A percentile compares a stretch with the other conserved stretches of the same genome.
Conservation (phyloP, 768 basidiomycete genomes). For the Mycena crocata region DNA sequence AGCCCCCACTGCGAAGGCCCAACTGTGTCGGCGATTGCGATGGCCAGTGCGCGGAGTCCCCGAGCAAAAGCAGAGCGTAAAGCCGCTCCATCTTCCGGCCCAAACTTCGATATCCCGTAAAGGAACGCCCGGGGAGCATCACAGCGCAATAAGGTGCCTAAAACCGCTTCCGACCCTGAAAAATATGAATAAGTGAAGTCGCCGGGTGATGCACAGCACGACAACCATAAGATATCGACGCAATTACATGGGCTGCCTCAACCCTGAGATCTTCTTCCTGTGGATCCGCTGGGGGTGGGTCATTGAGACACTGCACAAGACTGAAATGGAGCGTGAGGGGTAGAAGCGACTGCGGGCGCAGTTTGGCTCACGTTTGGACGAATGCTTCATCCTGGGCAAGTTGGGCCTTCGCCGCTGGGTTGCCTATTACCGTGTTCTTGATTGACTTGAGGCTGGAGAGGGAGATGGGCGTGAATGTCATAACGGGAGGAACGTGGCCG, state of each 20-base stretch:
- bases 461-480: conserved; percentile 30
- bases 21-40: conserved; percentile 72
- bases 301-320: conserved; percentile 70
- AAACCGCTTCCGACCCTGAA: conserved; percentile 70
- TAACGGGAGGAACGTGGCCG: conserved; percentile 23
- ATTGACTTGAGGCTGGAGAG: conserved; percentile 67
- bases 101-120: conserved; percentile 66
- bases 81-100: conserved; percentile 47
- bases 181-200: background rate
- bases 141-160: conserved; percentile 65
- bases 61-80: conserved; percentile 72
- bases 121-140: conserved; percentile 72
- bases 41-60: conserved; percentile 68
- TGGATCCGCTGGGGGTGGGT: conserved; percentile 47
- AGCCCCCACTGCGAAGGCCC: conserved; percentile 81
- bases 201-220: background rate
- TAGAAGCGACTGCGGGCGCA: background rate
- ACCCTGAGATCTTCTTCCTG: conserved; percentile 65
- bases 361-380: conserved; percentile 61
- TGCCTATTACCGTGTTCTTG: conserved; percentile 85
- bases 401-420: conserved; percentile 75
- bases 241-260: conserved; percentile 81
- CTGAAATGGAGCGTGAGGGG: conserved; percentile 46
- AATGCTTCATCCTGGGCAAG: conserved; percentile 68
- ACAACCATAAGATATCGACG: conserved; percentile 77